phyloP scores from a whole-genome alignment of 768 basidiomycete genomes.

The Imleria badia region DNA sequence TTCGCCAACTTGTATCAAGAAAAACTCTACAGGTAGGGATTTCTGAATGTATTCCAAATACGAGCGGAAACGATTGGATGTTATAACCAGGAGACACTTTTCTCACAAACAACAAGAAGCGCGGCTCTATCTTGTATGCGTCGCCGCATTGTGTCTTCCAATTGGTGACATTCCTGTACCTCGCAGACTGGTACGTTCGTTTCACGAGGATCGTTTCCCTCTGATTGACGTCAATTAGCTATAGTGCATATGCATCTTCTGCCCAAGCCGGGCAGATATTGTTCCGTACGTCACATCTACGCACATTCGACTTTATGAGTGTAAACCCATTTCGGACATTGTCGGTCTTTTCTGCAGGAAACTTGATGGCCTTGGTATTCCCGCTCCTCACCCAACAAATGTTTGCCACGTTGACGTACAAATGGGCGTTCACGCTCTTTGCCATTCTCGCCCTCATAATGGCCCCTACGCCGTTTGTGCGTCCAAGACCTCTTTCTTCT shows the following conservation, averaged over 20 bases:
- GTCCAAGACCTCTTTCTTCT: conserved; percentile 3
- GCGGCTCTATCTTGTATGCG: conserved; percentile 54
- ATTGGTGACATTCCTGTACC: conserved; percentile 46
- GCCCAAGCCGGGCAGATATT: conserved; percentile 55
- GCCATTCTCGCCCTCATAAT: conserved; percentile 42
- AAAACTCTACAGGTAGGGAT: conserved; percentile 42
- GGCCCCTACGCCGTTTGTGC: conserved; percentile 44
- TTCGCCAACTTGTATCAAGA: conserved; percentile 47
- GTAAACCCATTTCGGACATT: background rate
- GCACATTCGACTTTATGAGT: background rate
- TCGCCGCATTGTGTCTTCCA: conserved; percentile 53
- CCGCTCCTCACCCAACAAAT: conserved; percentile 49
- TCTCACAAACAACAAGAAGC: conserved; percentile 48
- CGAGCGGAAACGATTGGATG: conserved; percentile 15
- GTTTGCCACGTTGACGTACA: conserved; percentile 46
- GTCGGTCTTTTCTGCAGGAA: conserved; percentile 28
- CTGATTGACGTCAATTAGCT: conserved; percentile 24
- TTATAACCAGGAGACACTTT: conserved; percentile 23
- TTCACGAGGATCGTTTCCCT: background rate
- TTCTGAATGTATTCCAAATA: background rate
- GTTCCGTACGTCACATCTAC: conserved; percentile 35
- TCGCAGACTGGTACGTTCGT: conserved; percentile 48
- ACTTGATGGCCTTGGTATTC: conserved; percentile 42
- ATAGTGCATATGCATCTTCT: conserved; percentile 49
- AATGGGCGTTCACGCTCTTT: conserved; percentile 48